Percentiles rank a stretch among this genome's conserved stretches.
These are phyloP conservation scores for Misopates orontium DNA, from an alignment of 257 asterid genomes.

Conservation along the genomic window DNA sequence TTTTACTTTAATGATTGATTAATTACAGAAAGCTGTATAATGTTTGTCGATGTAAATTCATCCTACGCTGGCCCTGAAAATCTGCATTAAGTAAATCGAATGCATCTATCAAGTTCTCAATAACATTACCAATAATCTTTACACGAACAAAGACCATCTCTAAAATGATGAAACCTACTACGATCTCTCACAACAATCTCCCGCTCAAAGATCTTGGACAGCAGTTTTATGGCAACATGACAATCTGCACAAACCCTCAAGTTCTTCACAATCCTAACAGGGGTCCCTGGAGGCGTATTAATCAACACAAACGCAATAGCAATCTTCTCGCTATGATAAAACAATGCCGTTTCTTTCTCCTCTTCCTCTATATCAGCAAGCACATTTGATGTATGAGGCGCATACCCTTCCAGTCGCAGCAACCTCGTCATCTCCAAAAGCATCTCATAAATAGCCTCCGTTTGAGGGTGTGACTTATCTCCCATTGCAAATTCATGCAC, in stretches of 20 bases:
- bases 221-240: conserved; percentile 64
- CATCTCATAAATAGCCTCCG: conserved; percentile 60
- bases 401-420: conserved; percentile 66
- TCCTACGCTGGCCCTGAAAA: too few relatives aligned
- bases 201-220: conserved; percentile 58
- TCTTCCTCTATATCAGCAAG: conserved; percentile 87
- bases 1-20: too few relatives aligned
- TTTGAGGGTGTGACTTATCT: conserved; percentile 66
- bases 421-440: conserved; percentile 73
- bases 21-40: too few relatives aligned
- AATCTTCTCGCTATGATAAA: conserved; percentile 82
- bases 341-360: conserved; percentile 81
- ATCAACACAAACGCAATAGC: conserved; percentile 74
- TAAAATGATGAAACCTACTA: conserved; percentile 86
- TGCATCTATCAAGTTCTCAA: background rate
- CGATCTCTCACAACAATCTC: conserved; percentile 81
- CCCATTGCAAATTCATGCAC: conserved; percentile 77
- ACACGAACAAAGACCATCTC: conserved; percentile 72
- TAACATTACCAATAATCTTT: conserved; percentile 73
- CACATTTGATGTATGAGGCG: conserved; percentile 66
- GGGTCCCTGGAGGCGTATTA: conserved; percentile 57
- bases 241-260: conserved; percentile 83
- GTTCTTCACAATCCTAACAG: conserved; percentile 71
- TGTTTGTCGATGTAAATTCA: too few relatives aligned
- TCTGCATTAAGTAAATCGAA: too few relatives aligned